These are phyloP conservation scores for Pythium pyrilobum DNA, from an alignment of 352 stramenopile genomes.

Conservation along the genomic window DNA sequence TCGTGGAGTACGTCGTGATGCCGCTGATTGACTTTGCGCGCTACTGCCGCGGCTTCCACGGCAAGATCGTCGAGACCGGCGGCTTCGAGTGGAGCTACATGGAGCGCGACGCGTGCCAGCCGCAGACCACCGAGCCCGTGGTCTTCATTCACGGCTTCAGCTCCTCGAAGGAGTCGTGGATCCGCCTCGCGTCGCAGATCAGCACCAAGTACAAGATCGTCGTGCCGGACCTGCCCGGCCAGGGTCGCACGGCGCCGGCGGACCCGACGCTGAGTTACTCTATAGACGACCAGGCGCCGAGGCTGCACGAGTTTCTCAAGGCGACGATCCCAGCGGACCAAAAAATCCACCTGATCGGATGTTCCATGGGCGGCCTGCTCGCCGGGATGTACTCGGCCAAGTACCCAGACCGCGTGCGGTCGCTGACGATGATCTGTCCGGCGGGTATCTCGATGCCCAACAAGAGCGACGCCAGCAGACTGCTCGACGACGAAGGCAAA, in stretches of 20 bases:
- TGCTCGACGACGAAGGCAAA: constrained; percentile 44
- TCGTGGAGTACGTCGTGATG: constrained; percentile 24
- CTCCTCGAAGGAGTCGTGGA: constrained; percentile 64
- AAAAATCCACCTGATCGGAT: constrained; percentile 69
- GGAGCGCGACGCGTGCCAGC: constrained; percentile 36
- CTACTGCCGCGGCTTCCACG: constrained; percentile 46
- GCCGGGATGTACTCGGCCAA: constrained; percentile 59
- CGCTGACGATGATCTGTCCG: constrained; percentile 69
- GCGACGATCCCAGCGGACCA: constrained; percentile 35
- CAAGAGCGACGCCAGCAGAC: constrained; percentile 48
- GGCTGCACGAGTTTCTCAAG: constrained; percentile 56
- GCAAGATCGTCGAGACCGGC: constrained; percentile 37
- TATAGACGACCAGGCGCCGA: constrained; percentile 41
- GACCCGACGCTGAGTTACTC: constrained; percentile 41
- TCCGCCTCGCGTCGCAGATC: constrained; percentile 40
- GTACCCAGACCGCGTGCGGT: constrained; percentile 49
- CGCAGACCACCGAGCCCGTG: constrained; percentile 39
- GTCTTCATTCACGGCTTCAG: constrained; percentile 74
- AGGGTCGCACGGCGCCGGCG: constrained; percentile 52
- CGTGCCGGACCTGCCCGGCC: constrained; percentile 64
- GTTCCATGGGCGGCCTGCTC: constrained; percentile 77
- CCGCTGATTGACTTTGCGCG: constrained; percentile 41
- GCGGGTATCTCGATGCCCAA: constrained; percentile 63
- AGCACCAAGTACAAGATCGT: constrained; percentile 52
- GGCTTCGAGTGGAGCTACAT: constrained; percentile 75